phyloP scores from a whole-genome alignment of 495 filamentous ascomycete genomes.

The Aspergillus leporis region DNA sequence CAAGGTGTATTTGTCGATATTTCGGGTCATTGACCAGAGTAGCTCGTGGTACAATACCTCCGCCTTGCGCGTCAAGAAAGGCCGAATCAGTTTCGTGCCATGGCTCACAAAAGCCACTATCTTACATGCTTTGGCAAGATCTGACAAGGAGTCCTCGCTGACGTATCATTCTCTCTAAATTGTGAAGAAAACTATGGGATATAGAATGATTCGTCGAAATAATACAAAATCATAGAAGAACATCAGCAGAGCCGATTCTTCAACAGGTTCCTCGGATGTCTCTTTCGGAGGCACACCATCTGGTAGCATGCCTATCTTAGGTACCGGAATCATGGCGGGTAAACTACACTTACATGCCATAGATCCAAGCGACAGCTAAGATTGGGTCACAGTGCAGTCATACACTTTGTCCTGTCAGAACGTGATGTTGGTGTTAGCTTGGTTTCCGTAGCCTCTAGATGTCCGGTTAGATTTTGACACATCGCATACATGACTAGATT shows the following conservation, averaged over 20 bases:
- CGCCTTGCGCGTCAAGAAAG: conserved; percentile 22
- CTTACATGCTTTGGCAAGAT: conserved; percentile 29
- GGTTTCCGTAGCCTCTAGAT: too few relatives aligned
- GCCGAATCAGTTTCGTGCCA: conserved; percentile 26
- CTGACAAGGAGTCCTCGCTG: conserved; percentile 21
- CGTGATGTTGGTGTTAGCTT: too few relatives aligned
- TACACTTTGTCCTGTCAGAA: too few relatives aligned
- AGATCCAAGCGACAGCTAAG: too few relatives aligned
- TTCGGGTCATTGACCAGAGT: conserved; percentile 21
- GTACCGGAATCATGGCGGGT: too few relatives aligned
- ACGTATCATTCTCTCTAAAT: conserved; percentile 26
- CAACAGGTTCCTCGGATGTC: too few relatives aligned
- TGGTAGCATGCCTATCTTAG: too few relatives aligned
- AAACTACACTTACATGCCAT: too few relatives aligned
- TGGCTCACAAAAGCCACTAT: conserved; percentile 28
- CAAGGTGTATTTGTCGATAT: conserved; percentile 15
- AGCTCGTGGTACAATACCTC: conserved; percentile 28
- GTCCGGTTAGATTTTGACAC: too few relatives aligned
- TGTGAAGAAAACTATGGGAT: conserved; percentile 29
- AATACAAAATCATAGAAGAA: conserved; percentile 36
- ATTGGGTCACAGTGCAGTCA: too few relatives aligned
- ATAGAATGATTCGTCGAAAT: conserved; percentile 19
- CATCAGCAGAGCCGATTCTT: conserved; percentile 23
- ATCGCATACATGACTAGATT: too few relatives aligned
- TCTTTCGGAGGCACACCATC: too few relatives aligned